These are phyloP conservation scores for Phlyctochytrium arcticum DNA, from an alignment of 192 early-diverging fungal genomes.

Conservation along the genomic window DNA sequence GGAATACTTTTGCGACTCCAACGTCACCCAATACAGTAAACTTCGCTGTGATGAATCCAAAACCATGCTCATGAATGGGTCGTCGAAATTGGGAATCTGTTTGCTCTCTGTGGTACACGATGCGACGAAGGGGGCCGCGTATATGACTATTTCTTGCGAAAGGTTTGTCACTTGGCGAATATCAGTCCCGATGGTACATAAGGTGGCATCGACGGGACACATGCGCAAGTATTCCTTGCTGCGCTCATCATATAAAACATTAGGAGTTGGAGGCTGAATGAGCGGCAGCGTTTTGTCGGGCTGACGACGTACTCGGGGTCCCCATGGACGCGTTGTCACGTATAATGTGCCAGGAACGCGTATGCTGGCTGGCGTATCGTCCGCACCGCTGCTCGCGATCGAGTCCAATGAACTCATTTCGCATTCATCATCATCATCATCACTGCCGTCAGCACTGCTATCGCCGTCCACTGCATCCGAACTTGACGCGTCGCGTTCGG, in stretches of 20 bases:
- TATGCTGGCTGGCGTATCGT: neutral
- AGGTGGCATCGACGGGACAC: neutral
- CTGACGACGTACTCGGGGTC: neutral
- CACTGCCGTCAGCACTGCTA: no score
- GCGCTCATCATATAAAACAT: neutral
- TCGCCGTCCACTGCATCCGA: no score
- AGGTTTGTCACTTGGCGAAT: neutral
- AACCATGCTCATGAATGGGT: constrained; percentile 7
- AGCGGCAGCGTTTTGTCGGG: neutral
- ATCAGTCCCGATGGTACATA: neutral
- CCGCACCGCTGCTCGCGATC: no score
- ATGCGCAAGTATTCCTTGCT: neutral
- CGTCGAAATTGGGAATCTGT: neutral
- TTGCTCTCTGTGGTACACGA: neutral
- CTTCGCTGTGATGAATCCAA: constrained; percentile 5
- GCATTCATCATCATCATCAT: no score
- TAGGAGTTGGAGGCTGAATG: neutral
- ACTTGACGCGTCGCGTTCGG: no score
- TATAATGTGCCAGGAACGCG: neutral
- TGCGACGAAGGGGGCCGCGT: constrained; percentile 4
- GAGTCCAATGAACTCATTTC: no score
- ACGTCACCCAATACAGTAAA: neutral
- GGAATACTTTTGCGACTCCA: neutral
- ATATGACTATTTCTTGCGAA: no score
- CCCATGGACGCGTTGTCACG: neutral